A percentile compares a stretch with the other conserved stretches of the same genome.
Conservation (phyloP, 192 early-diverging fungal species). For the Dissophora globulifera region DNA sequence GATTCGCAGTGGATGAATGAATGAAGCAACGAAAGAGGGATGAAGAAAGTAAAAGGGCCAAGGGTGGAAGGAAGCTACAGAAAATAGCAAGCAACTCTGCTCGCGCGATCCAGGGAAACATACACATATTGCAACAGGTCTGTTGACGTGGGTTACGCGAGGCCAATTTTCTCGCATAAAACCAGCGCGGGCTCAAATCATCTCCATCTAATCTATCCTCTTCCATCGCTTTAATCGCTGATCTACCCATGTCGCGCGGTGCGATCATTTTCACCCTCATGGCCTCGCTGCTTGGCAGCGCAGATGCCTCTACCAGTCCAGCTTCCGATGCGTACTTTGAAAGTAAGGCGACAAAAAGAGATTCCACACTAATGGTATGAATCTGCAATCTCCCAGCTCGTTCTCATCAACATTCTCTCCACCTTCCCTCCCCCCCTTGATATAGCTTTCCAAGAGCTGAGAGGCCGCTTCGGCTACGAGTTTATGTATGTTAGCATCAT, state of each 20-base stretch:
- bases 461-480: constrained; percentile 23
- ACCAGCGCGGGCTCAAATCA: too few relatives aligned
- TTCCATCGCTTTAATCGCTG: too few relatives aligned
- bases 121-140: too few relatives aligned
- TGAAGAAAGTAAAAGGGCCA: background rate
- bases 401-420: background rate
- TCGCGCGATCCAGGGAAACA: too few relatives aligned
- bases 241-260: constrained; percentile 26
- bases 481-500: constrained; percentile 37
- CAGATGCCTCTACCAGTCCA: constrained; percentile 16
- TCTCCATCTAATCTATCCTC: too few relatives aligned
- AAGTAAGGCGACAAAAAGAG: constrained; percentile 4
- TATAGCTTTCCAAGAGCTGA: constrained; percentile 28
- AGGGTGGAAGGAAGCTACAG: too few relatives aligned
- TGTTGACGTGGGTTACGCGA: too few relatives aligned
- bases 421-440: background rate
- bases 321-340: constrained; percentile 1
- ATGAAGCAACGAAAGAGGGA: background rate
- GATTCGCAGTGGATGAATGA: background rate
- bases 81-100: too few relatives aligned
- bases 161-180: too few relatives aligned
- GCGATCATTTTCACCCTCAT: constrained; percentile 11
- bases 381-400: too few relatives aligned
- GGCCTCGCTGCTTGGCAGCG: constrained; percentile 1
- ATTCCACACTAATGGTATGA: background rate